Conservation (phyloP, 2,329 filamentous ascomycete species). For the Paraphoma chrysanthemicola region DNA sequence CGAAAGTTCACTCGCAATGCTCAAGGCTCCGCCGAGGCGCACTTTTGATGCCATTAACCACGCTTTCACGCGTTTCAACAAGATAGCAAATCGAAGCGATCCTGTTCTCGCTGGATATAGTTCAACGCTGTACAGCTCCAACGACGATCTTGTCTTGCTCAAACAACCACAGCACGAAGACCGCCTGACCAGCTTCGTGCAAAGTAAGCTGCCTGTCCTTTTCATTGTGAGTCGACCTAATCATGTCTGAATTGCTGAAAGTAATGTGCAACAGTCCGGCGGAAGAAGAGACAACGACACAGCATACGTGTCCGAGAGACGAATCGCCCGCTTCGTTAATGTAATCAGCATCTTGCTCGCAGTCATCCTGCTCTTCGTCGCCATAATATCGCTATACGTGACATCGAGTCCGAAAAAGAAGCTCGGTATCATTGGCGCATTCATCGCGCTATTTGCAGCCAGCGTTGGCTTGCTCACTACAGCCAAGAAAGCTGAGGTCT, state of each 20-base stretch:
- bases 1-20: background rate
- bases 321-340: background rate
- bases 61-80: background rate
- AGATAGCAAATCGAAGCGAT: background rate
- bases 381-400: background rate
- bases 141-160: background rate
- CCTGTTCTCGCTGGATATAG: background rate
- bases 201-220: background rate
- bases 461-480: background rate
- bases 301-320: background rate
- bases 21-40: background rate
- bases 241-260: background rate
- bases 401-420: background rate
- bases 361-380: background rate
- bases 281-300: background rate
- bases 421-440: background rate
- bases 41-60: background rate
- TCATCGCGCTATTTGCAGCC: background rate
- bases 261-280: background rate
- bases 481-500: conserved; percentile 2
- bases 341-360: background rate
- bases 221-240: background rate
- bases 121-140: background rate
- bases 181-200: background rate
- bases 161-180: background rate